Conservation (phyloP, 2,329 filamentous ascomycete genomes). For the Exophiala calicioides region DNA sequence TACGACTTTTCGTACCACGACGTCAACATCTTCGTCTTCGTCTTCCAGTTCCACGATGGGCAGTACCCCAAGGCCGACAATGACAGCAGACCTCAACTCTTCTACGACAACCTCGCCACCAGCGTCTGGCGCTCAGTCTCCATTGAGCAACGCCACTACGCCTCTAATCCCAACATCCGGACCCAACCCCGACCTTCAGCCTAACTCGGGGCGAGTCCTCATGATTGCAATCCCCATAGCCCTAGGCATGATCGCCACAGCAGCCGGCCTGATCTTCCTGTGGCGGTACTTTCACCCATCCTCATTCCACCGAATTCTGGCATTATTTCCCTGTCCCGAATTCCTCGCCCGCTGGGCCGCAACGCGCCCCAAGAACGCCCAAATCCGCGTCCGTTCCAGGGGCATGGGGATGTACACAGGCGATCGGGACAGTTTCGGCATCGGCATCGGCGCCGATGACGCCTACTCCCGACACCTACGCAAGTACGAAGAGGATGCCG, state of each 20-base stretch:
- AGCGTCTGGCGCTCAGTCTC: constrained; percentile 1
- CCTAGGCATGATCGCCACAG: constrained; percentile 1
- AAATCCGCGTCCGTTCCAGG: constrained; percentile 1
- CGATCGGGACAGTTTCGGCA: constrained; percentile 5
- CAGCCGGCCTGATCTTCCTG: constrained; percentile 2
- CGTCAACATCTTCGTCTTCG: too few species aligned
- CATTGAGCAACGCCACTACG: constrained; percentile 1
- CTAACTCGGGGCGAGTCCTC: background rate
- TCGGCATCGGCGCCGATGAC: background rate
- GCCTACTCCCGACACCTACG: constrained; percentile 15
- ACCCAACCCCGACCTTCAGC: background rate
- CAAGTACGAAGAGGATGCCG: constrained; percentile 18
- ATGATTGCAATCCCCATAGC: constrained; percentile 13
- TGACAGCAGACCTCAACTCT: too few species aligned
- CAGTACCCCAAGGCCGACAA: too few species aligned
- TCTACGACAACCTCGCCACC: background rate
- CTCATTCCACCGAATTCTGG: constrained; percentile 13
- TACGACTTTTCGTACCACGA: too few species aligned
- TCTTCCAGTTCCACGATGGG: too few species aligned
- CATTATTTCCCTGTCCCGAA: constrained; percentile 1
- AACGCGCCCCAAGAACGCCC: constrained; percentile 9
- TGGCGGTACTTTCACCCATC: constrained; percentile 12
- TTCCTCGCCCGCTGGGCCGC: constrained; percentile 8
- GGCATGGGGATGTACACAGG: constrained; percentile 8
- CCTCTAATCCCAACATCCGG: background rate